These are phyloP conservation scores for Ceratobasidium sp. DNA, from an alignment of 1,284 basidiomycete species.

Conservation along the genomic window DNA sequence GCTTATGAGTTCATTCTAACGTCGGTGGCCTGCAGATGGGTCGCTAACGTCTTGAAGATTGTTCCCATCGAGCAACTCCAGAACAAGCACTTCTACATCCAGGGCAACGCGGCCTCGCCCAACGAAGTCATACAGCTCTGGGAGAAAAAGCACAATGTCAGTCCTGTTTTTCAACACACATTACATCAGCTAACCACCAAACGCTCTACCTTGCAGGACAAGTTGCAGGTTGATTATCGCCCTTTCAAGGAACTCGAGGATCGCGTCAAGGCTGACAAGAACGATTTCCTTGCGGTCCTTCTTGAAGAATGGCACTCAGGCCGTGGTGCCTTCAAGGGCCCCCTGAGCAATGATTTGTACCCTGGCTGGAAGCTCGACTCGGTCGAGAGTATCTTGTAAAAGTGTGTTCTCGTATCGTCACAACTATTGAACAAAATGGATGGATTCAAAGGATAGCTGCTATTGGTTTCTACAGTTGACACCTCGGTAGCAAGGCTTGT, in stretches of 20 bases:
- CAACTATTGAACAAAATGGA: too few species aligned
- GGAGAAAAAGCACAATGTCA: conserved; percentile 42
- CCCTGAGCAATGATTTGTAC: conserved; percentile 22
- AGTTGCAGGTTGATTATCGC: conserved; percentile 25
- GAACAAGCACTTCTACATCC: conserved; percentile 33
- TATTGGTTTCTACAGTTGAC: neutral
- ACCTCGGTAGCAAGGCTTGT: neutral
- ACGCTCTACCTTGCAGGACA: neutral
- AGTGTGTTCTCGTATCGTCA: neutral
- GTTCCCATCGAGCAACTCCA: conserved; percentile 29
- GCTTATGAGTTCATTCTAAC: neutral
- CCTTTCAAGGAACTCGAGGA: conserved; percentile 29
- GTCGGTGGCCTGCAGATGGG: conserved; percentile 11
- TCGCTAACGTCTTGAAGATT: conserved; percentile 31
- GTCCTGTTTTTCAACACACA: neutral
- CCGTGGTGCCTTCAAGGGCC: conserved; percentile 1
- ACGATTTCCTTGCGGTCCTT: conserved; percentile 24
- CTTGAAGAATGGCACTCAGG: conserved; percentile 37
- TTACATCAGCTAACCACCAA: neutral
- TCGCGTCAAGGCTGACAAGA: conserved; percentile 13
- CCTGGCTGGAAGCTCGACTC: conserved; percentile 34
- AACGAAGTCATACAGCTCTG: conserved; percentile 33
- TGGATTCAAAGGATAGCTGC: neutral
- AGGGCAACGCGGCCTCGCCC: conserved; percentile 5
- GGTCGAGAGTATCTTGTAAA: conserved; percentile 39